Conservation (phyloP, 1,139 yeast genomes). For the Geotrichum histeridarum region DNA sequence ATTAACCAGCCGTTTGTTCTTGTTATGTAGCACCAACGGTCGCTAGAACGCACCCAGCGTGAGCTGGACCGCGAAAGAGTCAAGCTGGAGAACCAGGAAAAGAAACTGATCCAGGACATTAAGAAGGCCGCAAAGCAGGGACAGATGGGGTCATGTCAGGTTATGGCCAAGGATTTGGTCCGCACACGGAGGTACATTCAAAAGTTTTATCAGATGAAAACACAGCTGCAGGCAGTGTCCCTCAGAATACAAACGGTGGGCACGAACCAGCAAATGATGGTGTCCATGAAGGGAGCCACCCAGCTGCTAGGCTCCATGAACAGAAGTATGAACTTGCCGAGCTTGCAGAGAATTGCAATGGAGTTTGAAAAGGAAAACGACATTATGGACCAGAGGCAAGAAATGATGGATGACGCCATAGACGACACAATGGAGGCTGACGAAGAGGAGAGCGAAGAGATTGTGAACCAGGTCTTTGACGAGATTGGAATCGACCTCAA, state of each 20-base stretch:
- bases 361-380: conserved; percentile 94
- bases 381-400: conserved; percentile 97
- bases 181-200: conserved; percentile 74
- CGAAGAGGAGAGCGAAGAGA: conserved; percentile 88
- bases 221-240: conserved; percentile 91
- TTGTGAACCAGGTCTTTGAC: conserved; percentile 84
- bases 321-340: conserved; percentile 83
- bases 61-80: conserved; percentile 83
- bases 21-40: conserved; percentile 65
- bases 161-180: conserved; percentile 91
- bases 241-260: conserved; percentile 86
- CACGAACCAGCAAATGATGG: conserved; percentile 92
- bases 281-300: conserved; percentile 95
- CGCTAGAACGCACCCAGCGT: conserved; percentile 87
- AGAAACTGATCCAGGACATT: conserved; percentile 76
- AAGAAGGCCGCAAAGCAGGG: conserved; percentile 88
- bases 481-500: conserved; percentile 91
- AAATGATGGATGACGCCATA: conserved; percentile 96
- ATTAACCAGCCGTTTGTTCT: background rate
- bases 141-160: conserved; percentile 82
- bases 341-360: conserved; percentile 82
- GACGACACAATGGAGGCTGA: conserved; percentile 92
- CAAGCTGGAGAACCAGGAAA: conserved; percentile 86
- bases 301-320: conserved; percentile 77
- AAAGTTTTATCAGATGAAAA: conserved; percentile 90